Evolutionary conservation across 371 early-diverging fungal species (phyloP), one percentile per base, ranked within the genome.

Genomic region (Sporodiniella umbellata): DNA sequence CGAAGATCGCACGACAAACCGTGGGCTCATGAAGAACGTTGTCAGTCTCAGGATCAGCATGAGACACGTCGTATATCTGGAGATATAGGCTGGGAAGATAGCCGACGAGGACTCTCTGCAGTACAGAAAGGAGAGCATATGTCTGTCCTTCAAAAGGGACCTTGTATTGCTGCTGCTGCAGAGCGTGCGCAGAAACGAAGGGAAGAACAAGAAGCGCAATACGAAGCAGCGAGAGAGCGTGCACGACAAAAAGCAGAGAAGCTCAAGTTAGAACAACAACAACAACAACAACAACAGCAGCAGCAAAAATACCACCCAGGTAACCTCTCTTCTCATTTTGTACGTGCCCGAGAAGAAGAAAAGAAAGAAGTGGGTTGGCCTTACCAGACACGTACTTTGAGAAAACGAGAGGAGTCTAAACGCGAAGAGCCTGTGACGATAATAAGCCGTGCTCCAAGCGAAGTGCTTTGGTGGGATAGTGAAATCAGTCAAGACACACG

Each of bases 191-290:
- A 72, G 49, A 71, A 68, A 31, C 63, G 78, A 42, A 38, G 66
- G 5, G 78, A 73, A 8, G 74, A 67, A 39, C 70, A 78, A 24
- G 78, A 78, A 31, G 74, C 78, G 1, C 72, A 64, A 42, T 64
- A 40, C 33, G 57, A 67, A 45, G 78, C 78, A n/a, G 60, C 64
- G 7, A 58, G 64, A 30, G 70, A 69, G 43, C 58, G 78, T 25
- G 78, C 78, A 10, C 51, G 64, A 39, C 70, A 73, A 39, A 78
- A 78, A 46, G 74, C 75, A n/a, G n/a, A n/a, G n/a, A n/a, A n/a
- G n/a, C n/a, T n/a, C n/a, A n/a, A n/a, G n/a, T n/a, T n/a, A n/a
- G n/a, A n/a, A n/a, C n/a, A n/a, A n/a, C n/a, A n/a, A n/a, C n/a
- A n/a, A n/a, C n/a, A n/a, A n/a, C n/a, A n/a, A n/a, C n/a, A n/a